Evolutionary conservation across 2,329 filamentous ascomycete genomes (phyloP), one percentile per base, ranked within the genome.

Genomic region (Metarhizium robertsii): DNA sequence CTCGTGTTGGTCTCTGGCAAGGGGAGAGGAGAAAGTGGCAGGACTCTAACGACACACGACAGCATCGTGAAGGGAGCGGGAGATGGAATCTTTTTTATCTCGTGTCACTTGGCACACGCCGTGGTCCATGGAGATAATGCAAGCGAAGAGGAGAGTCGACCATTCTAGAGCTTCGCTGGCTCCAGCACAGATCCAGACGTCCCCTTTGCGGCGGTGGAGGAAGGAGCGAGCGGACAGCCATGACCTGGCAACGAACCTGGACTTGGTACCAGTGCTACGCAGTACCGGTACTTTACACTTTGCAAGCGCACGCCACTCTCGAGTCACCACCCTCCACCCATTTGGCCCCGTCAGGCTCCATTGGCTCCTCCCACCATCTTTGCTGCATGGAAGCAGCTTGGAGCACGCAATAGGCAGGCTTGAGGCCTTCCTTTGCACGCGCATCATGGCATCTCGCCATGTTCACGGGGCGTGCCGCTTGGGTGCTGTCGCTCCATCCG

Each of bases 91-190:
- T 55, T 53, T 59, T 54, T 55, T 58, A 57, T 54, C 50, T 43
- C 57, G 48, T 30, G 34, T 55, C 58, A 58, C 56, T 59, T 55
- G 55, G 34, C 36, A 43, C 57, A 60, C 58, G 57, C 58, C 58
- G 57, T 55, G 52, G 58, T 60, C 46, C n/a, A 53, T 42, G 53
- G 53, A 59, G 57, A 56, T 52, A 52, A 20, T 45, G 18, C 42
- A 20, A 20, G 42, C 42, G 18, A 47, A 34, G 18, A 32, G 29
- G 13, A 30, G 34, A 29, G 55, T 56, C 51, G 55, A 50, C 55
- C 55, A 53, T 50, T 56, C 51, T 53, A 56, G 54, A 56, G 51
- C 46, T 38, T 53, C 4, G 6, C 54, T 40, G 46, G 54, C 50
- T 55, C 50, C 50, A 47, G 54, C 40, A 40, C 20, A 48, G 45